Base-by-base conservation (phyloP, 345 rosid genomes). In the Acer campestre region DNA sequence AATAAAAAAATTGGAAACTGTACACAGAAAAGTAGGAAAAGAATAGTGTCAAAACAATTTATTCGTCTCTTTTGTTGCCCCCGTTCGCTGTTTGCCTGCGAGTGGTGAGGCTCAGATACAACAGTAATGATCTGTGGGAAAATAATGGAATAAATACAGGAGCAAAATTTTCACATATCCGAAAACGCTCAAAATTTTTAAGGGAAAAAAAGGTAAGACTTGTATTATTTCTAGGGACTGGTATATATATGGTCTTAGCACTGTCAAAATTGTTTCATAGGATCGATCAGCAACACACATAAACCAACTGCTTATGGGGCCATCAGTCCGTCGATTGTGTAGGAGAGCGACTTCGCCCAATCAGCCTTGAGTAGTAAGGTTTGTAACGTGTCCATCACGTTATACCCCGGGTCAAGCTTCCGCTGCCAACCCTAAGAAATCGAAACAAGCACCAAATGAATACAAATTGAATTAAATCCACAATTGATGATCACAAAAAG, bases 321-420 rank as follows among this genome's bases (percentile, higher is more conserved):
- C 99, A 96, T 96, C 72, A 96, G 83, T 76, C 99, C 98, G 17
- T 92, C 98, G n/a, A 96, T 86, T 9, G 99, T 96, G 89, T 94
- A 90, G 22, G 98, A 90, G 79, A 94, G 98, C 67, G 97, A 88
- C 74, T 93, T 91, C 6, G 93, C 92, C 99, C 99, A 94, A 84
- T 97, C 99, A 6, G 89, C 92, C 84, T 86, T 90, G 16, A 92
- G 92, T 59, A 97, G 84, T 81, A 97, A 83, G 7, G 88, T 83
- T 80, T 93, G 98, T 67, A 97, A 83, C 1, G 97, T 94, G 7
- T 82, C 84, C 98, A 97, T 94, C 70, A 97, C 92, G 70, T 97
- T 88, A 76, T 93, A 97, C 66, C 81, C 85, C 6, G 98, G 99
- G 86, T 94, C 98, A 1, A 97, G 97, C 84, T 97, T 97, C 79